Evolutionary conservation across 2,329 filamentous ascomycete genomes (phyloP).

Genomic region (Ilyonectria mors-panacis): DNA sequence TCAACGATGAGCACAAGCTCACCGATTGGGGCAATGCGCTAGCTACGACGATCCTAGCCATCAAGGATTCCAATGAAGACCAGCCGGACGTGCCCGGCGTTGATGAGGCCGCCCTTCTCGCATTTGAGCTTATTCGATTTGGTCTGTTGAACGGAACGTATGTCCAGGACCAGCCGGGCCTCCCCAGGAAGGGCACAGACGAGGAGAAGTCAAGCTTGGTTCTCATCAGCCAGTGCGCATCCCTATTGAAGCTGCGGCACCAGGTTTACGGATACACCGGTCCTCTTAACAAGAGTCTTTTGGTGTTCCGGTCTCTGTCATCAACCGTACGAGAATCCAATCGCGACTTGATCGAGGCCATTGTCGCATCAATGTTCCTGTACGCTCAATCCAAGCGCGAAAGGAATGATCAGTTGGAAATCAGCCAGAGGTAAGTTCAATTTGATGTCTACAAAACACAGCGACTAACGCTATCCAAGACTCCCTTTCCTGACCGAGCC

Average conservation of each 20-base stretch:
- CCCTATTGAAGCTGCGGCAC: constrained; percentile 86
- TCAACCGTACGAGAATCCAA: constrained; percentile 84
- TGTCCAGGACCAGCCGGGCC: constrained; percentile 68
- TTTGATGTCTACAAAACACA: not conserved
- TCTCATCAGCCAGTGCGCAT: constrained; percentile 88
- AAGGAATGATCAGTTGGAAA: constrained; percentile 74
- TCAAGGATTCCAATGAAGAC: constrained; percentile 69
- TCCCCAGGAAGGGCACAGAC: constrained; percentile 71
- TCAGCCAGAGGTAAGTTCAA: constrained; percentile 78
- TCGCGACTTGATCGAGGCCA: constrained; percentile 87
- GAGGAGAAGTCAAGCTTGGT: constrained; percentile 84
- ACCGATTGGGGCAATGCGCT: constrained; percentile 89
- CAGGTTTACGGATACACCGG: constrained; percentile 92
- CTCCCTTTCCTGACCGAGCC: constrained; percentile 79
- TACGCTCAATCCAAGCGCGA: constrained; percentile 83
- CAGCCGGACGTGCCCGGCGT: constrained; percentile 64
- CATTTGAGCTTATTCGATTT: constrained; percentile 87
- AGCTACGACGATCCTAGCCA: constrained; percentile 74
- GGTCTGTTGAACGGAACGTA: constrained; percentile 82
- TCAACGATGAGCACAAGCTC: constrained; percentile 83
- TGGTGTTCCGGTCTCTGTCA: constrained; percentile 88
- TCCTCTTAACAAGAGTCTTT: constrained; percentile 89
- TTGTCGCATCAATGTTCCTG: constrained; percentile 85
- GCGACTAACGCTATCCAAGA: constrained; percentile 52
- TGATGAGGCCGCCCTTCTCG: constrained; percentile 85